Evolutionary conservation across 257 asterid species (phyloP).

Genomic region (Plantago elongata): DNA sequence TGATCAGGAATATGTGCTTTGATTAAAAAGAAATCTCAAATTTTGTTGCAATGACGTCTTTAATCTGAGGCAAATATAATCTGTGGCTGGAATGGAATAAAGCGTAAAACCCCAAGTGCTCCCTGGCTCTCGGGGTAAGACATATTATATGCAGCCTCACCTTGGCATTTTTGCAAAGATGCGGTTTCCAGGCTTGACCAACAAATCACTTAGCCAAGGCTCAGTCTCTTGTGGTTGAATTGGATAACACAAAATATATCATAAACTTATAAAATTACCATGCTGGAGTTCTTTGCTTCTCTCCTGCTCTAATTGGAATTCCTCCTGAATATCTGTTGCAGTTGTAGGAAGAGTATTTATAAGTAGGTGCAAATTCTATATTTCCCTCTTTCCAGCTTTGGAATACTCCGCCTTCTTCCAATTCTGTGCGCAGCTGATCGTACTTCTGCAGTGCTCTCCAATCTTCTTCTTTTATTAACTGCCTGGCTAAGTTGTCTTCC

Average conservation of each 20-base stretch:
- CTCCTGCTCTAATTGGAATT: conserved; percentile 61
- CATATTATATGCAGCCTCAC: too few relatives aligned
- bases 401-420: conserved; percentile 75
- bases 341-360: conserved; percentile 73
- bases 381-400: conserved; percentile 92
- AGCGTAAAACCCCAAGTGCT: too few relatives aligned
- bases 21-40: background rate
- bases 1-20: background rate
- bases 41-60: background rate
- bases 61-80: background rate
- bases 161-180: too few relatives aligned
- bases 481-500: conserved; percentile 77
- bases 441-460: conserved; percentile 70
- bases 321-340: conserved; percentile 83
- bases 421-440: conserved; percentile 78
- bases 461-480: conserved; percentile 54
- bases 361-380: conserved; percentile 86
- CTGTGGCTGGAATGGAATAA: conserved; percentile 2
- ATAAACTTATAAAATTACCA: conserved; percentile 46
- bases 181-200: too few relatives aligned
- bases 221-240: too few relatives aligned
- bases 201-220: too few relatives aligned
- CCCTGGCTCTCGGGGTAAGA: too few relatives aligned
- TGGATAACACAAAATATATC: background rate
- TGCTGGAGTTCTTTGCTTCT: conserved; percentile 97